Evolutionary conservation across 1,139 yeast species (phyloP).

Genomic region (Martiniozyma asiatica): DNA sequence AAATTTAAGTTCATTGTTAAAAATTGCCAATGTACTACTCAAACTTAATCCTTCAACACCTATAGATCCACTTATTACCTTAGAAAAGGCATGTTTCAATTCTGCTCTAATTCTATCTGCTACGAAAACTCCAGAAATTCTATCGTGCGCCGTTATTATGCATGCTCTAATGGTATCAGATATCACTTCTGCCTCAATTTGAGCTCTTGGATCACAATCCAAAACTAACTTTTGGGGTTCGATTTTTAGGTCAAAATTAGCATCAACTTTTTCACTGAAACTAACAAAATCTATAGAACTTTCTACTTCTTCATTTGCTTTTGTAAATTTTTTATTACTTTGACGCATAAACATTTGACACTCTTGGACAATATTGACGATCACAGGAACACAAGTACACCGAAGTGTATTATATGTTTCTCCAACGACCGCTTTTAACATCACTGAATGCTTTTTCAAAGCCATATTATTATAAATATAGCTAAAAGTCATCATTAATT

Average conservation of each 20-base stretch:
- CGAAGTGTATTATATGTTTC: constrained; percentile 61
- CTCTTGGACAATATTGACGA: constrained; percentile 44
- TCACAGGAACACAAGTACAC: constrained; percentile 70
- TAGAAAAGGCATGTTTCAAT: constrained; percentile 79
- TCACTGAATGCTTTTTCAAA: constrained; percentile 32
- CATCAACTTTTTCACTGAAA: constrained; percentile 30
- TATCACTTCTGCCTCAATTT: constrained; percentile 75
- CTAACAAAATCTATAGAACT: constrained; percentile 15
- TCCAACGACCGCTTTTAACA: constrained; percentile 48
- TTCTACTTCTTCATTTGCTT: not conserved
- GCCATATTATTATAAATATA: constrained; percentile 24
- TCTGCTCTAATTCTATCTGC: constrained; percentile 50
- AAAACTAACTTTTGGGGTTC: constrained; percentile 64
- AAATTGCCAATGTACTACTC: constrained; percentile 29
- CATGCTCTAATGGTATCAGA: constrained; percentile 38
- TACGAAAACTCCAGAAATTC: constrained; percentile 32
- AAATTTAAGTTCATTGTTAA: constrained; percentile 24
- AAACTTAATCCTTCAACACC: constrained; percentile 38
- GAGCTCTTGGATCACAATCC: constrained; percentile 89
- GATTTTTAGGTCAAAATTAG: constrained; percentile 52
- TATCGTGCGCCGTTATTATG: constrained; percentile 40
- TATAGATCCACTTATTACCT: constrained; percentile 76
- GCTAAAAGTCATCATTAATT: constrained; percentile 44
- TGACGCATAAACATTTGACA: constrained; percentile 20
- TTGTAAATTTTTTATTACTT: constrained; percentile 2